These are phyloP conservation scores for Cercospora sojina DNA, from an alignment of 2,329 filamentous ascomycete species.

Conservation along the genomic window DNA sequence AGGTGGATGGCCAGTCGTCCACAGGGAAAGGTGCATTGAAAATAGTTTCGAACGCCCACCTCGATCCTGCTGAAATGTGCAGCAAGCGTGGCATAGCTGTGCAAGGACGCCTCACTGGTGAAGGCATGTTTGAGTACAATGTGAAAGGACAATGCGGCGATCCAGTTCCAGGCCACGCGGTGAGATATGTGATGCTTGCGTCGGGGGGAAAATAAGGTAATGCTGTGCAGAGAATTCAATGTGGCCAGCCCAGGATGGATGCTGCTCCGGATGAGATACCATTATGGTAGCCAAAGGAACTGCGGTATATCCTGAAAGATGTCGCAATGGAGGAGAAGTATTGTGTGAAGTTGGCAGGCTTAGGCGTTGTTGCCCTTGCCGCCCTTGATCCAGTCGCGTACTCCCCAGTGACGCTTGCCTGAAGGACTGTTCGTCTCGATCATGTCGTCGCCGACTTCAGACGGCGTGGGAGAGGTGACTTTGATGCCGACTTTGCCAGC, in stretches of 20 bases:
- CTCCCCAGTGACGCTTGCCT: slow-evolving; percentile 37
- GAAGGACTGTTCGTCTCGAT: slow-evolving; percentile 23
- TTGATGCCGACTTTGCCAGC: slow-evolving; percentile 48
- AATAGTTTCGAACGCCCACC: not conserved
- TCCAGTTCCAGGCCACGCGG: not conserved
- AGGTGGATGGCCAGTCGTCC: not conserved
- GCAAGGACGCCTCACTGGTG: not conserved
- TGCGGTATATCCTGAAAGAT: slow-evolving; percentile 14
- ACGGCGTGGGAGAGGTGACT: slow-evolving; percentile 27
- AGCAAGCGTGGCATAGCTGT: not conserved
- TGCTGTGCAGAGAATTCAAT: not conserved
- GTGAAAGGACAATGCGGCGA: not conserved
- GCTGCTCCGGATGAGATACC: slow-evolving; percentile 6
- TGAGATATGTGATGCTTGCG: not conserved
- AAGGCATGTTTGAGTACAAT: not conserved
- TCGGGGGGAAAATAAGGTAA: not conserved
- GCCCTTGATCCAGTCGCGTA: slow-evolving; percentile 34
- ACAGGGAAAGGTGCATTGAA: not conserved
- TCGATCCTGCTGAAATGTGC: not conserved
- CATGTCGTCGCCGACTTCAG: slow-evolving; percentile 21
- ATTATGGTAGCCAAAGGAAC: slow-evolving; percentile 11
- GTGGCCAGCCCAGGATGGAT: not conserved
- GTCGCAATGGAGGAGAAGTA: not conserved
- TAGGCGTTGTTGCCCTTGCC: slow-evolving; percentile 15
- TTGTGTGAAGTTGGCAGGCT: not conserved